Evolutionary conservation across 192 early-diverging fungal genomes (phyloP), one percentile per base, ranked within the genome.

Genomic region (Umbelopsis vinacea): DNA sequence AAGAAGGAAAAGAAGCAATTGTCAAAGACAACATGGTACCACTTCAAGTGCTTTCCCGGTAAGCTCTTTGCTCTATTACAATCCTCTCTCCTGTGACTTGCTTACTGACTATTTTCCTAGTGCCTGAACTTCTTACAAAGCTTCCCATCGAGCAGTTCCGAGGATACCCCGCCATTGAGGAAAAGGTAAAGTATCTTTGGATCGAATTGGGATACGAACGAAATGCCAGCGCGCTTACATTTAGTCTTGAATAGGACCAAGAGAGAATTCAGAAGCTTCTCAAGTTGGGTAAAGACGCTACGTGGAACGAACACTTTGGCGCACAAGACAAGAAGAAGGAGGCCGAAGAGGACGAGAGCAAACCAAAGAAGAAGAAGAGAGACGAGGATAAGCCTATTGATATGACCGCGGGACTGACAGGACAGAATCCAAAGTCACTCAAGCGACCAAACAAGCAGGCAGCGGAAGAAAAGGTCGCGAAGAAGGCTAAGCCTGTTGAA

Each of bases 1-100:
- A 82, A 85, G 52, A 83, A 82, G 69, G 84, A 78, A 38, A 85
- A 85, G 74, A 85, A 85, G 63, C 75, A 81, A 69, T 76, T 80
- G 70, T 82, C 84, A 71, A 85, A 79, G 74, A 74, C 79, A 35
- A 71, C 76, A 2, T 85, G 84, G 84, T 85, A 77, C 67, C 83
- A 85, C 46, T 85, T 85, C 74, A 85, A 79, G 75, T 85, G 83
- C 52, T 85, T 80, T 37, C 67, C 46, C 35, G 70, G 74, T 72
- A 72, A 60, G 52, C 14, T 21, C 7, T 37, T 19, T 38, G 22
- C 46, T 37, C 10, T 47, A 35, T 22, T 9, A 47, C 21, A 57
- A 21, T 68, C 52, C 45, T 43, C 1, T 29, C 1, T 24, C n/a
- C 26, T 69, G 24, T 76, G 17, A 55, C 10, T 26, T 46, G 46